Base-by-base conservation (phyloP, 176 grass and related monocot genomes). In the Phragmites australis region DNA sequence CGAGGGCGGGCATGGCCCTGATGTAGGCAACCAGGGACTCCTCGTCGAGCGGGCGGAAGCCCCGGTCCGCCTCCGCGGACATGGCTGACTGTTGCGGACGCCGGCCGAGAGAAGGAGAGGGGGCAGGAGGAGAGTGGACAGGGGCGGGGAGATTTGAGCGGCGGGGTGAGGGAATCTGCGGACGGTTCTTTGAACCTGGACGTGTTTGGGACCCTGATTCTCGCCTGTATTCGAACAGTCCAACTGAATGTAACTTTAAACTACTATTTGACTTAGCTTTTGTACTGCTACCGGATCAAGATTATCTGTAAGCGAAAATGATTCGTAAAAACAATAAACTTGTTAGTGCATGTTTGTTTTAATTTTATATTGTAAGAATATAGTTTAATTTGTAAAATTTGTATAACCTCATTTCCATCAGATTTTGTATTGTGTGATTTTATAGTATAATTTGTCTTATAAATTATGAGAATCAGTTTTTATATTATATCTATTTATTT, bases 1-100 rank as follows among this genome's bases (percentile, higher is more conserved):
- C 45, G 9, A 98, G 90, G 6, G 83, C 44, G 2, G 96, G 96
- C 60, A 86, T 92, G 14, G 81, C 72, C 67, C 83, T 87, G 90
- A 98, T 98, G 90, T 98, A 98, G 63, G 90, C 81, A 59, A 94
- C 61, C 29, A 98, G 74, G 19, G 96, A 91, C 41, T 71, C 70
- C 83, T 88, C 90, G 86, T 98, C 86, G 25, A 98, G 90, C 9
- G 83, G 81, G 10, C 81, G 74, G 54, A 98, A 94, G 47, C 83
- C 76, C 82, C 85, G 76, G 51, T 42, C 81, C 55, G 45, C 68
- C 58, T 59, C 84, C 51, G 70, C 85, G 22, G 89, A 76, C 82
- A 85, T 89, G 70, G 34, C 42, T 25, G 61, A n/a, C 13, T 11
- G 18, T 26, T 7, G 37, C 70, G 16, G 29, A 29, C 14, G 29